Base-by-base conservation (phyloP, 2,329 filamentous ascomycete genomes). In the Metarhizium humberi region DNA sequence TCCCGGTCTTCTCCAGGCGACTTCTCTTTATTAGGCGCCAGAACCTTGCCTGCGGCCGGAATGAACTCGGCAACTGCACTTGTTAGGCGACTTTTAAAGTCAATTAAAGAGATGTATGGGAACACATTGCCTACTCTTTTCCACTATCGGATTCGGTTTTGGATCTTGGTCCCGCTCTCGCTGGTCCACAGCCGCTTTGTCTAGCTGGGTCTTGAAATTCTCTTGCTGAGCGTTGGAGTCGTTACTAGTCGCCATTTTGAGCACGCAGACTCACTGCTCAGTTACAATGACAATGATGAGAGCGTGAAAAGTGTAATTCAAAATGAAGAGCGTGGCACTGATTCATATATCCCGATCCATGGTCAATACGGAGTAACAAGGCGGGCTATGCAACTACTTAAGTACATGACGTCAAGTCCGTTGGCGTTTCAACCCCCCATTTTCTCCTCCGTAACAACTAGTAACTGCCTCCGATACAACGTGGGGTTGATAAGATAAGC, bases 161-260 rank as follows among this genome's bases (percentile, higher is more conserved):
- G 62, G 58, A 34, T 63, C 57, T 6, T 58, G 54, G 2, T 66
- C 65, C 16, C 62, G 55, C 10, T 58, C 54, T 18, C 66, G 67
- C 11, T 66, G 66, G 42, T 71, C 68, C 14, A 64, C 57, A 2
- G 76, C 75, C 14, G 67, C 71, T 48, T 69, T 63, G 61, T 78
- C 76, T 1, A 78, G 71, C 60, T 73, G 68, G 38, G 71, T 59
- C 64, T 78, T 78, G 68, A 71, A 76, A 50, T 63, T 67, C 42
- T 63, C 62, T 56, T 65, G 61, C 10, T 43, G 52, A 34, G 34
- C 42, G 10, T 60, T 48, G 6, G 43, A 11, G 16, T 46, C 47
- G 36, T 34, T 14, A 32, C 47, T 34, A 8, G 52, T 47, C 4
- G 61, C 50, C 60, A 63, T 61, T 20, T 50, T 56, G 20, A 38